Evolutionary conservation across 2,329 filamentous ascomycete species (phyloP), one percentile per base, ranked within the genome.

Genomic region (Monosporascus sp.): DNA sequence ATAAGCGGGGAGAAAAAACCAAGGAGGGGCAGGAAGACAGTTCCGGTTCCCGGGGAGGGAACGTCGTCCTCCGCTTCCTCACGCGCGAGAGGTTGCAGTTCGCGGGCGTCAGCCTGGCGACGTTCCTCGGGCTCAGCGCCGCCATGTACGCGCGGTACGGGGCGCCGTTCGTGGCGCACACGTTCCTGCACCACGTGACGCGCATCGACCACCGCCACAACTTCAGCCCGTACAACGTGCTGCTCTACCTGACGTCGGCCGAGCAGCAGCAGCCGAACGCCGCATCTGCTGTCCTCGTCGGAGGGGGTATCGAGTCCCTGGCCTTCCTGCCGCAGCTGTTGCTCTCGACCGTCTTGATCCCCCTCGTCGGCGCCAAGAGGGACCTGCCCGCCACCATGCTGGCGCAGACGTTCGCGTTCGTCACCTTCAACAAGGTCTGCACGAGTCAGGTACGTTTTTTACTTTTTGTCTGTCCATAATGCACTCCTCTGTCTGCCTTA

Each of bases 381-480:
- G 86, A 94, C 62, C 79, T 99, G 0, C 80, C 92, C 1, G 82
- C 85, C 0, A 86, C 89, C 5, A 92, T 97, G 89, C 81, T 97
- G 56, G 90, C 90, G 4, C 94, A 99, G 72, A 97, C 94, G 0
- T 96, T 97, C 72, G 90, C 93, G 0, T 99, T 99, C 70, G 94
- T 97, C 4, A 86, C 91, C 0, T 97, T 97, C 63, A 99, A 99
- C 74, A 99, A 99, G 75, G 94, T 99, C 57, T 97, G 93, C 79
- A 99, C 94, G 3, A 96, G 91, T 65, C 93, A 97, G 81, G 90
- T 94, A 80, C 58, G 79, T 34, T n/a, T 34, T 38, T n/a, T 52
- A 2, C 22, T 22, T 38, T n/a, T 20, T 38, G 9, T 3, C 34
- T 24, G 17, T 27, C 20, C 37, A 5, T 5, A 14, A 34, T 27